These are phyloP conservation scores for Turritis glabra DNA, from an alignment of 345 rosid species.

Conservation along the genomic window DNA sequence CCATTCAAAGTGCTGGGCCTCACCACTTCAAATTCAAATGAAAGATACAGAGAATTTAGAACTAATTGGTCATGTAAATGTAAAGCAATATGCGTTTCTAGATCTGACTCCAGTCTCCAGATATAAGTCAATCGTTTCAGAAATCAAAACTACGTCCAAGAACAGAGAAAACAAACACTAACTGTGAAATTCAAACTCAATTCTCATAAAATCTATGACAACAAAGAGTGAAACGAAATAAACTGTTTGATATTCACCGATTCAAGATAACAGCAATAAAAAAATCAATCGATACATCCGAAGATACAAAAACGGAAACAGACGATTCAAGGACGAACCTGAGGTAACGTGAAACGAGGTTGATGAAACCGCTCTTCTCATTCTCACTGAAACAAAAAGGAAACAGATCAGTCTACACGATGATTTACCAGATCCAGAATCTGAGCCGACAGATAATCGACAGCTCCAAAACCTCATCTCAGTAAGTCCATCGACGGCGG, in stretches of 20 bases:
- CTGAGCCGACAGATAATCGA: background rate
- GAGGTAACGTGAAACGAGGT: constrained; percentile 79
- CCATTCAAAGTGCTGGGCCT: constrained; percentile 50
- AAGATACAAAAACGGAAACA: background rate
- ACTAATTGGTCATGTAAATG: background rate
- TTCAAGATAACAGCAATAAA: background rate
- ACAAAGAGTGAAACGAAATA: background rate
- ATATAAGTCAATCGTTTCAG: constrained; percentile 1
- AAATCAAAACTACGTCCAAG: background rate
- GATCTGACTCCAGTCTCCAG: constrained; percentile 18
- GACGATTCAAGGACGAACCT: constrained; percentile 46
- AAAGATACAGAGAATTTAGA: background rate
- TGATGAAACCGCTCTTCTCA: constrained; percentile 62
- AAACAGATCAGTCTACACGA: background rate
- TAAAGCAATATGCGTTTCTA: background rate
- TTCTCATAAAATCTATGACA: background rate
- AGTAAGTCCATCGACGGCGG: constrained; percentile 53
- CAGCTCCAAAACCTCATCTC: constrained; percentile 63
- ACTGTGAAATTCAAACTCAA: background rate
- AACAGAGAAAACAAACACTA: background rate
- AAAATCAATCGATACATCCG: background rate
- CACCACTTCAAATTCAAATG: constrained; percentile 36
- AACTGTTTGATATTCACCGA: background rate
- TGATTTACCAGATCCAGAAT: constrained; percentile 34
- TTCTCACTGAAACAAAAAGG: constrained; percentile 15